Evolutionary conservation across 116 monocot genomes (phyloP), one percentile per base, ranked within the genome.

Genomic region (Trichopus zeylanicus): DNA sequence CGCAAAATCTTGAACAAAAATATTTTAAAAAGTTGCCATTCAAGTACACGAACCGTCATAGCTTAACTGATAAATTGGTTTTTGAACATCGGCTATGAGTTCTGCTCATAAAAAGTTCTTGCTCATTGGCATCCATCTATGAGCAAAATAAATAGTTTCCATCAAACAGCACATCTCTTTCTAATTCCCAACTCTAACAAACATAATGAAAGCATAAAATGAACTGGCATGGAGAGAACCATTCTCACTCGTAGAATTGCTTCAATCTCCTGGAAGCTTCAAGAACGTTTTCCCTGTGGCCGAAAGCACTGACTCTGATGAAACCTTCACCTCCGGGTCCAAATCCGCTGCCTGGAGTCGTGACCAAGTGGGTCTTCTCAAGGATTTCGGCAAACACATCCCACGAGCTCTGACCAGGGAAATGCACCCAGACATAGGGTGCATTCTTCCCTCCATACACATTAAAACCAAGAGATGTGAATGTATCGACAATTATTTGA

Each of bases 361-460:
- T 89, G 6, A 94, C 86, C 33, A 94, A 27, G 34, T 94, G 67
- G 5, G 89, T 70, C 60, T 78, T 89, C 69, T 94, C 94, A 33
- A 94, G 77, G 35, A 89, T 89, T 68, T 94, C 94, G 0, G 83
- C 78, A 37, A 94, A 94, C 38, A 89, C 83, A 34, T 89, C 86
- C 94, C 89, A 94, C 7, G 94, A 94, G 48, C 69, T 81, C 31
- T 72, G 46, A 19, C 75, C 89, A 2, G 94, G 94, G 42, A 89
- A 94, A 53, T 86, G 81, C 8, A 94, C 89, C 94, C 94, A 94
- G 13, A 89, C 74, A 54, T 94, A 94, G 4, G 94, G 94, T 19
- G 94, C 80, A 51, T 89, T 94, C 67, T 64, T 72, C n/a, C 86
- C 94, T 1, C 94, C 83, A 46, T 86, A 94, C 1, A 78, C 89